Conservation (phyloP, 441 rosid species). For the California macrophylla region DNA sequence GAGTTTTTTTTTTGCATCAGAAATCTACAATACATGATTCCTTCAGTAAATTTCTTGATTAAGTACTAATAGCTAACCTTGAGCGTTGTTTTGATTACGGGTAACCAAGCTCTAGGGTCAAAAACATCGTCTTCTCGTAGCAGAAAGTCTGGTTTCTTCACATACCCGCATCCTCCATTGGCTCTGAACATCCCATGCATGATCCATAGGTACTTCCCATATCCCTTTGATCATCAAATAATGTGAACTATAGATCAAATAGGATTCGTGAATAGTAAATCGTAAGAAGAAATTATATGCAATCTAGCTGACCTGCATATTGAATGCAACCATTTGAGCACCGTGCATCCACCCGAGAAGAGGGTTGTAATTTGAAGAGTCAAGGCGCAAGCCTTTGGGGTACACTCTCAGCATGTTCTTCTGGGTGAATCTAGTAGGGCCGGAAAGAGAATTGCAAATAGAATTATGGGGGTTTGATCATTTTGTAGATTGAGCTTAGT, state of each 20-base stretch:
- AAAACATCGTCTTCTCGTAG: conserved; percentile 29
- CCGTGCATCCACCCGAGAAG: conserved; percentile 86
- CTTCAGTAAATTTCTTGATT: not conserved
- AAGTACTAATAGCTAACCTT: conserved; percentile 29
- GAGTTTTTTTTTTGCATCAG: not conserved
- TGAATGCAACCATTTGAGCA: conserved; percentile 97
- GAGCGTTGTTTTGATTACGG: conserved; percentile 26
- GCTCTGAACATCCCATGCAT: conserved; percentile 78
- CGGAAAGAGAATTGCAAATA: not conserved
- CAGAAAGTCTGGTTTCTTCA: conserved; percentile 54
- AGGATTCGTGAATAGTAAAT: not conserved
- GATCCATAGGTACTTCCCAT: conserved; percentile 44
- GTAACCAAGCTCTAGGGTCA: conserved; percentile 25
- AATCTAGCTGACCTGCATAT: conserved; percentile 68
- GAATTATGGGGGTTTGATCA: not conserved
- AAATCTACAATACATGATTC: not conserved
- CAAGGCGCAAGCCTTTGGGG: conserved; percentile 69
- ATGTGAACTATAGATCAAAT: not conserved
- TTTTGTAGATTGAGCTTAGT: not conserved
- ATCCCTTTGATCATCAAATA: conserved; percentile 27
- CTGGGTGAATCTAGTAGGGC: conserved; percentile 57
- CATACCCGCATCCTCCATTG: conserved; percentile 63
- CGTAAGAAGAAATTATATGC: not conserved
- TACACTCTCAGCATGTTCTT: conserved; percentile 68
- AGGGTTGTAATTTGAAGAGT: conserved; percentile 88